These are phyloP conservation scores for Balamuthia mandrillaris DNA, from an alignment of 208 protist genomes.

Conservation along the genomic window DNA sequence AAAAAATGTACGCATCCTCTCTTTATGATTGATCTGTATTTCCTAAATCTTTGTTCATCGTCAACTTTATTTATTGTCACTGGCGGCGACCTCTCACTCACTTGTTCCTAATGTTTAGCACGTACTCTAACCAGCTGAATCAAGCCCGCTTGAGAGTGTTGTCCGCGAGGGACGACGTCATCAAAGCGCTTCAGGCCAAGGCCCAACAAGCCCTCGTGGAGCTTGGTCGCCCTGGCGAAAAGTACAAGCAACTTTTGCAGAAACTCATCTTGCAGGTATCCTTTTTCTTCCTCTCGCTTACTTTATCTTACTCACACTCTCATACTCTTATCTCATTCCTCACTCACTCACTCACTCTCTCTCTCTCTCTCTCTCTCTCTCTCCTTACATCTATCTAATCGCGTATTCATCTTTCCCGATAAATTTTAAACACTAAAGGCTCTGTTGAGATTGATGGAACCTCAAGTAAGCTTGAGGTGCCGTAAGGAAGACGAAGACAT, in stretches of 20 bases:
- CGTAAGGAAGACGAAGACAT: constrained; percentile 59
- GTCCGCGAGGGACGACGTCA: constrained; percentile 68
- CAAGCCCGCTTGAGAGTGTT: constrained; percentile 69
- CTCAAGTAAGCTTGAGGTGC: constrained; percentile 56
- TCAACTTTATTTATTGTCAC: background rate
- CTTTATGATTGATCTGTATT: background rate
- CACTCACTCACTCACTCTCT: background rate
- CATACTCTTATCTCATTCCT: background rate
- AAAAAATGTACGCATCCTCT: constrained; percentile 65
- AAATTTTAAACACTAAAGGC: constrained; percentile 22
- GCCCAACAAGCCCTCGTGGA: constrained; percentile 56
- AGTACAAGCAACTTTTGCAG: constrained; percentile 68
- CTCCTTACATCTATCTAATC: background rate
- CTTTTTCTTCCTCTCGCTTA: background rate
- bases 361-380: background rate
- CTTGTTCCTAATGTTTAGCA: constrained; percentile 8
- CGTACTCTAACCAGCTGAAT: constrained; percentile 75
- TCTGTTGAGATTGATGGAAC: constrained; percentile 60
- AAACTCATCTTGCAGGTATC: constrained; percentile 70
- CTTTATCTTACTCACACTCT: background rate
- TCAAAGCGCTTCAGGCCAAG: constrained; percentile 50
- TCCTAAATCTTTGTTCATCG: background rate
- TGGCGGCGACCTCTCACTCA: background rate
- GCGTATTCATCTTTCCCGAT: background rate
- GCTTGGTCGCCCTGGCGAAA: constrained; percentile 46